phyloP scores from a whole-genome alignment of 1,284 basidiomycete genomes.

The Trichosporon sp. region DNA sequence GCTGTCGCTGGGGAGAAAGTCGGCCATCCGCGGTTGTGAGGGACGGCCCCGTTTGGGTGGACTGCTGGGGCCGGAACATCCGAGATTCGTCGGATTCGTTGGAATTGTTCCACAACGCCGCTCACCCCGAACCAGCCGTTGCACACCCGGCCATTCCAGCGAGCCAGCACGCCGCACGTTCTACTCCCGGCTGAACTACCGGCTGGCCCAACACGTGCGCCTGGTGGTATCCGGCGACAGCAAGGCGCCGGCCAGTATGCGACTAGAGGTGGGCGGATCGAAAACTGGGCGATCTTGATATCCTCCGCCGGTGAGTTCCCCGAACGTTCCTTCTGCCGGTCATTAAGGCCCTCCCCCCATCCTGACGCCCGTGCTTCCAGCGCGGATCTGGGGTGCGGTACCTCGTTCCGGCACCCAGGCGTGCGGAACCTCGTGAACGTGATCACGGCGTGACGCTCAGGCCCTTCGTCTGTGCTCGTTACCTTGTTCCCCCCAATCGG shows the following conservation, averaged over 20 bases:
- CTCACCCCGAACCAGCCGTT: too few relatives aligned
- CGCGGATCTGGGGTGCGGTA: neutral
- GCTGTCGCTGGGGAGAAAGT: neutral
- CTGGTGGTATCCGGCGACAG: too few relatives aligned
- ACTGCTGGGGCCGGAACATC: neutral
- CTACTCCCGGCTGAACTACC: too few relatives aligned
- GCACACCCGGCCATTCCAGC: too few relatives aligned
- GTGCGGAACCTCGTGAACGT: neutral
- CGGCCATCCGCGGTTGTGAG: neutral
- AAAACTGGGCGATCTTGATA: neutral
- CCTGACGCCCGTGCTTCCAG: neutral
- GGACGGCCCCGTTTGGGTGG: neutral
- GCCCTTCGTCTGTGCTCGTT: neutral
- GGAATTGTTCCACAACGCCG: too few relatives aligned
- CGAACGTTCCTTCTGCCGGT: neutral
- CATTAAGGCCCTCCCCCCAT: neutral
- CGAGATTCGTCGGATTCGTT: too few relatives aligned
- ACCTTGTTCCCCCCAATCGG: neutral
- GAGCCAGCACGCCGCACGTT: too few relatives aligned
- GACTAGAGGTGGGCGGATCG: neutral
- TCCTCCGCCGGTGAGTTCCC: neutral
- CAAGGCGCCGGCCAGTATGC: too few relatives aligned
- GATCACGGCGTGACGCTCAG: neutral
- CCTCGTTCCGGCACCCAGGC: neutral
- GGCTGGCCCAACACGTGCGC: too few relatives aligned